Conservation (phyloP, 2,329 filamentous ascomycete genomes). For the Verticillium nonalfalfae region DNA sequence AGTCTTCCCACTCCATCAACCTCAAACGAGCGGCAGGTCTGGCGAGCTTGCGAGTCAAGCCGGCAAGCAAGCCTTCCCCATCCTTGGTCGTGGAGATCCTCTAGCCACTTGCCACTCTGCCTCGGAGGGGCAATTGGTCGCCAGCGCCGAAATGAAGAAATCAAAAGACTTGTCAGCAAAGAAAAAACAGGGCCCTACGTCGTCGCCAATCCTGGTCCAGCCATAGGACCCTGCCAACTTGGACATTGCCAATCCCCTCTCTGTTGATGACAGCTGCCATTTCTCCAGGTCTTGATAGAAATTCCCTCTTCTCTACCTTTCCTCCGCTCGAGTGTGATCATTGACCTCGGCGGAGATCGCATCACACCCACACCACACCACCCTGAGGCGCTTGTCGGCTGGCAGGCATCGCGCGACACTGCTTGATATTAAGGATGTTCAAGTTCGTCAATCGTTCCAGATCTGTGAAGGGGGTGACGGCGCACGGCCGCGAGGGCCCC, state of each 20-base stretch:
- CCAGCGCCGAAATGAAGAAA: not conserved
- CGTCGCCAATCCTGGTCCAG: not conserved
- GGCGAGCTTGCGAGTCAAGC: slow-evolving; percentile 9
- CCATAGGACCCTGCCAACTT: not conserved
- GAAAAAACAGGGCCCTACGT: not conserved
- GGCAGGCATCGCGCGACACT: not conserved
- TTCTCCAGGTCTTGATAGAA: not conserved
- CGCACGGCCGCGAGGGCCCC: slow-evolving; percentile 15
- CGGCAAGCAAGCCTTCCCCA: not conserved
- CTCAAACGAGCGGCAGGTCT: slow-evolving; percentile 36
- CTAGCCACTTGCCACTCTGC: not conserved
- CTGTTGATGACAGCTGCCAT: not conserved
- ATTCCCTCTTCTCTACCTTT: slow-evolving; percentile 1
- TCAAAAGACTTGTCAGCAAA: not conserved
- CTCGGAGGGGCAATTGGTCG: not conserved
- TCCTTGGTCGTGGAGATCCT: not conserved
- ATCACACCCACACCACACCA: slow-evolving; percentile 7
- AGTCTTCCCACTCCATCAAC: slow-evolving; percentile 42
- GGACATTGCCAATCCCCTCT: not conserved
- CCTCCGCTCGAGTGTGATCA: slow-evolving; percentile 6
- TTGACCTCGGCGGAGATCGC: slow-evolving; percentile 4
- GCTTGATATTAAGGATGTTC: slow-evolving; percentile 18
- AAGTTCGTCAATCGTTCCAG: slow-evolving; percentile 24
- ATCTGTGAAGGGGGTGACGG: slow-evolving; percentile 17
- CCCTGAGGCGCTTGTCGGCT: slow-evolving; percentile 11